Base-by-base conservation (phyloP, 163 green algal genomes). In the Chloromonas sp. region DNA sequence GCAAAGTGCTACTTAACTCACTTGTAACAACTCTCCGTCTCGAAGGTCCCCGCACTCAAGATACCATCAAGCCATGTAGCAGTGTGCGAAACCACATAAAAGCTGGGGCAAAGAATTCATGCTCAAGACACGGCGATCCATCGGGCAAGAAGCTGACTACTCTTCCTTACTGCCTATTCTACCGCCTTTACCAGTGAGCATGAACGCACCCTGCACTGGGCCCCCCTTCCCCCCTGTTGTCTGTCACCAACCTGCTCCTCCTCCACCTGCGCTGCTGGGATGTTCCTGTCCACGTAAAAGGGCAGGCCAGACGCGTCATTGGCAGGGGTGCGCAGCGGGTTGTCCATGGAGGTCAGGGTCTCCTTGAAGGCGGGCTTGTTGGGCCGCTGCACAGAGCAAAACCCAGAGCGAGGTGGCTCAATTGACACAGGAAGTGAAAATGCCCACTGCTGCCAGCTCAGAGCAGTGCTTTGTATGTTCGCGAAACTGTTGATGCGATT, bases 331-430 rank as follows among this genome's bases (percentile, higher is more conserved):
- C 79, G 79, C 79, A 82, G 79, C 3, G 79, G 79, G 79, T 82
- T 70, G 59, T 82, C 79, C 60, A 82, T 5, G 1, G 59, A 71
- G 1, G 79, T 82, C 59, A 82, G 79, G 2, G 79, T 82, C 79
- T 82, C 79, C 58, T 11, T 59, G 79, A 82, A 82, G 36, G 79
- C 79, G 59, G 79, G 79, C 59, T 82, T 82, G 79, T 82, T 71
- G 2, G 79, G 79, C 36, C 79, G 79, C 79, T 82, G 79, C 60
- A 57, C 36, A 61, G 57, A 81, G 77, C 77, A 81, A 3, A 15
- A 2, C 11, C 2, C 2, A 2, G 74, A n/a, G 14, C 2, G 74
- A 5, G 74, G 77, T 2, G 13, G n/a, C 14, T 61, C 15, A 61
- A 2, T 2, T 13, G 77, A 81, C 61, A 11, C 1, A 13, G n/a